Conservation (phyloP, 768 basidiomycete genomes). For the Mycena alexandri region DNA sequence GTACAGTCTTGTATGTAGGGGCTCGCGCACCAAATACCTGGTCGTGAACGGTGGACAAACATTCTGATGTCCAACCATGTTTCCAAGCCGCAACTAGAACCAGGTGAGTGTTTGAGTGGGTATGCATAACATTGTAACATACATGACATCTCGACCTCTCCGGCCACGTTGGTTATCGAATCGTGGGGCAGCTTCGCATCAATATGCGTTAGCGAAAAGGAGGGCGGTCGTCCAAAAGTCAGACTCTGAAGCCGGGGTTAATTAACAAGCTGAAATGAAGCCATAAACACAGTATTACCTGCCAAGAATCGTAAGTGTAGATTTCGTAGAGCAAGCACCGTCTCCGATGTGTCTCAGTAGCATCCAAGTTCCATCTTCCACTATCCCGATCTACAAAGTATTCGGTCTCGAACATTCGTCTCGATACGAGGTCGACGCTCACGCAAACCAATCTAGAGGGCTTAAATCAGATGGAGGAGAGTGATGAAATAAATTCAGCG, state of each 20-base stretch:
- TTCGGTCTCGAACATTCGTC: constrained; percentile 26
- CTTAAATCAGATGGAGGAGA: constrained; percentile 34
- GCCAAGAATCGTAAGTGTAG: constrained; percentile 77
- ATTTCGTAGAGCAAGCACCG: constrained; percentile 75
- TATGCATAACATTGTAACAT: constrained; percentile 43
- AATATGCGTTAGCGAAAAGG: constrained; percentile 68
- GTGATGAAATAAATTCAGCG: constrained; percentile 39
- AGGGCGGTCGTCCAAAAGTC: constrained; percentile 79
- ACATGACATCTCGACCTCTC: constrained; percentile 76
- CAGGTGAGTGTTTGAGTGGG: constrained; percentile 3
- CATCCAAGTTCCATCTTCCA: constrained; percentile 70
- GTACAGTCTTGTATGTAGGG: constrained; percentile 71
- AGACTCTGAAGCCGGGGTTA: constrained; percentile 61
- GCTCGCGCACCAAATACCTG: constrained; percentile 75
- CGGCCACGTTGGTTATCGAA: constrained; percentile 56
- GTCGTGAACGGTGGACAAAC: constrained; percentile 74
- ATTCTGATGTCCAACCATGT: constrained; percentile 72
- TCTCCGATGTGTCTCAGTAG: constrained; percentile 68
- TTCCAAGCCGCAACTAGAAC: constrained; percentile 74
- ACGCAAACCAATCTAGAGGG: constrained; percentile 74
- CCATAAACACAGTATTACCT: constrained; percentile 55
- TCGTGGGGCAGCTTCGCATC: constrained; percentile 67
- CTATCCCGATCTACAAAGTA: constrained; percentile 71
- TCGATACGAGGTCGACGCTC: constrained; percentile 48
- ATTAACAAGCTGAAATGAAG: constrained; percentile 12